phyloP scores from a whole-genome alignment of 768 basidiomycete genomes.

The Pleurotus cornucopiae region DNA sequence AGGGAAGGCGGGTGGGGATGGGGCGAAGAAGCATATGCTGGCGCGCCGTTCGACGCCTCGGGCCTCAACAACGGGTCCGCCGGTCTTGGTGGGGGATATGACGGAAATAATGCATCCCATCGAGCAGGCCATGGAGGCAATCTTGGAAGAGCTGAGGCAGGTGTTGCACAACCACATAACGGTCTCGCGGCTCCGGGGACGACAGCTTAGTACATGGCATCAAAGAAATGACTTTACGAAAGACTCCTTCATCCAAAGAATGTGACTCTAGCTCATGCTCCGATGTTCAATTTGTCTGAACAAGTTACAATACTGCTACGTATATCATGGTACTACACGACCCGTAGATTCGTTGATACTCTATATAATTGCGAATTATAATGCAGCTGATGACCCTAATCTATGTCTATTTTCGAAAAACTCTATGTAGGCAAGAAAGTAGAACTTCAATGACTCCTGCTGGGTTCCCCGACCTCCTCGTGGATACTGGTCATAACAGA shows the following conservation, averaged over 20 bases:
- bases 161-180: not conserved
- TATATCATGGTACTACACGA: too few species aligned
- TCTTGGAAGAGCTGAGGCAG: slow-evolving; percentile 4
- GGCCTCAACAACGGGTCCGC: slow-evolving; percentile 15
- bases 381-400: not conserved
- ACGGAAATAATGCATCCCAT: not conserved
- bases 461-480: slow-evolving; percentile 12
- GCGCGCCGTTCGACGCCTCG: slow-evolving; percentile 42
- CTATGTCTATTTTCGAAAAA: not conserved
- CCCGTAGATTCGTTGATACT: too few species aligned
- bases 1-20: slow-evolving; percentile 43
- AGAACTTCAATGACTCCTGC: not conserved
- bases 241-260: too few species aligned
- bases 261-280: too few species aligned
- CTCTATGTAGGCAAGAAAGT: not conserved
- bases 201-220: not conserved
- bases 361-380: not conserved
- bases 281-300: too few species aligned
- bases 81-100: slow-evolving; percentile 9
- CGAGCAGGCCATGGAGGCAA: not conserved
- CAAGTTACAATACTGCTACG: too few species aligned
- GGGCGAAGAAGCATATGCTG: slow-evolving; percentile 29
- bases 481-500: slow-evolving; percentile 11
- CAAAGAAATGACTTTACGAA: not conserved
- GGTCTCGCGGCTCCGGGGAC: not conserved